A percentile compares a stretch with the other conserved stretches of the same genome.
These are phyloP conservation scores for Penicillium coffeae DNA, from an alignment of 495 filamentous ascomycete species.

Conservation along the genomic window DNA sequence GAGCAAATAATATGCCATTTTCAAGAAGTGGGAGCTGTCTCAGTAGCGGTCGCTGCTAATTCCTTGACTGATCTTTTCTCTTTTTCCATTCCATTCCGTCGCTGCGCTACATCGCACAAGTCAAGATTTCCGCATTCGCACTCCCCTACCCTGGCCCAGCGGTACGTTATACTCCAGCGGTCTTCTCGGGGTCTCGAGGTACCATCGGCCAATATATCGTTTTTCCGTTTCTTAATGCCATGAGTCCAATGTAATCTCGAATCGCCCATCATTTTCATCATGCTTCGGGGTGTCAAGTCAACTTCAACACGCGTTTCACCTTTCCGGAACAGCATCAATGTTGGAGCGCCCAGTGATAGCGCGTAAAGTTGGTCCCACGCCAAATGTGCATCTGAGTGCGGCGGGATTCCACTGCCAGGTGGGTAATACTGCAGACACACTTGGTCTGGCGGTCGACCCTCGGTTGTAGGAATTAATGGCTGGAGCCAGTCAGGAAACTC, in stretches of 20 bases:
- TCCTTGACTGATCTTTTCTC: slow-evolving; percentile 35
- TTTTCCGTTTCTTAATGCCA: slow-evolving; percentile 41
- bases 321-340: slow-evolving; percentile 33
- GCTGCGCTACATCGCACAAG: slow-evolving; percentile 35
- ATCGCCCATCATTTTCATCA: slow-evolving; percentile 38
- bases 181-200: slow-evolving; percentile 25
- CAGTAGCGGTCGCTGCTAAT: slow-evolving; percentile 4
- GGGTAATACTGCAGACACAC: slow-evolving; percentile 44
- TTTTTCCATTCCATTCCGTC: slow-evolving; percentile 32
- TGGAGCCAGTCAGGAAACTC: slow-evolving; percentile 38
- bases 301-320: slow-evolving; percentile 30
- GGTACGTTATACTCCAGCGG: slow-evolving; percentile 41
- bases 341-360: slow-evolving; percentile 33
- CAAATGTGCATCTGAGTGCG: slow-evolving; percentile 37
- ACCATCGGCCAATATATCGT: slow-evolving; percentile 30
- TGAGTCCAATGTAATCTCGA: slow-evolving; percentile 42
- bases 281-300: slow-evolving; percentile 31
- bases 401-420: slow-evolving; percentile 38
- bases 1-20: neutral
- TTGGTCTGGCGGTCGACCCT: slow-evolving; percentile 35
- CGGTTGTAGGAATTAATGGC: slow-evolving; percentile 34
- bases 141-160: slow-evolving; percentile 34
- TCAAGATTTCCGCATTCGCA: slow-evolving; percentile 39
- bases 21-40: neutral
- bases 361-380: slow-evolving; percentile 42